phyloP scores from a whole-genome alignment of 2,329 filamentous ascomycete genomes.

The Fusarium liriodendri region DNA sequence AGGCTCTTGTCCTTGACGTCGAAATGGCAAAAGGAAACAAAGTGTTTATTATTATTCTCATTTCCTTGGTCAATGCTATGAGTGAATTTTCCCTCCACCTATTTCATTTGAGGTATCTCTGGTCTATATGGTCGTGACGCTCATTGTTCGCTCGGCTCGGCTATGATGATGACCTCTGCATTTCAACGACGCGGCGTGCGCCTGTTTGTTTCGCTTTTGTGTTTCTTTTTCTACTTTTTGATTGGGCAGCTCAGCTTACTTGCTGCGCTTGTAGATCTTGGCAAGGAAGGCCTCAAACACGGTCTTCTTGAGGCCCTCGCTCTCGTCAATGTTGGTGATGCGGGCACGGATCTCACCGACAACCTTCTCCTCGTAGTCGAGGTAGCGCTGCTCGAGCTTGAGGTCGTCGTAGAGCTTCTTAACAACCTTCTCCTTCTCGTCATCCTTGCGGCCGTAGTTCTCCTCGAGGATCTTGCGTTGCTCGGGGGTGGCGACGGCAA shows the following conservation, averaged over 20 bases:
- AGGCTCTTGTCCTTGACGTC: constrained; percentile 15
- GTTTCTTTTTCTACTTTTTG: constrained; percentile 7
- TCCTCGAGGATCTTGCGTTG: constrained; percentile 90
- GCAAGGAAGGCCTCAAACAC: constrained; percentile 90
- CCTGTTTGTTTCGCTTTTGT: constrained; percentile 8
- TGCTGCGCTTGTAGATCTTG: constrained; percentile 99
- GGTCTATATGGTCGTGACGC: constrained; percentile 22
- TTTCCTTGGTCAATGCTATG: not conserved
- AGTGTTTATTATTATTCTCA: constrained; percentile 6
- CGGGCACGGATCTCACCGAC: constrained; percentile 80
- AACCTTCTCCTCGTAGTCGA: constrained; percentile 88
- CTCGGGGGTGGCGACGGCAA: constrained; percentile 81
- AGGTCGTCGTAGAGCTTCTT: constrained; percentile 92
- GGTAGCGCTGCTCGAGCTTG: constrained; percentile 83
- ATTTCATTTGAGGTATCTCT: constrained; percentile 28
- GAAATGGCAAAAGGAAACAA: constrained; percentile 6
- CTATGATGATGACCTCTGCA: constrained; percentile 19
- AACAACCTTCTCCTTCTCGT: constrained; percentile 81
- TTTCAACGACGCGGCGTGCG: not conserved
- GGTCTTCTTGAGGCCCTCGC: constrained; percentile 86
- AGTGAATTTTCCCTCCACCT: not conserved
- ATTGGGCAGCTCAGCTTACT: constrained; percentile 63
- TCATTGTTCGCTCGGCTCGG: constrained; percentile 4
- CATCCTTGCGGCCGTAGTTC: constrained; percentile 95
- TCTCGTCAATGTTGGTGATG: constrained; percentile 87